Evolutionary conservation across 2,329 filamentous ascomycete genomes (phyloP), one percentile per base, ranked within the genome.

Genomic region (Penicillium thymicola): DNA sequence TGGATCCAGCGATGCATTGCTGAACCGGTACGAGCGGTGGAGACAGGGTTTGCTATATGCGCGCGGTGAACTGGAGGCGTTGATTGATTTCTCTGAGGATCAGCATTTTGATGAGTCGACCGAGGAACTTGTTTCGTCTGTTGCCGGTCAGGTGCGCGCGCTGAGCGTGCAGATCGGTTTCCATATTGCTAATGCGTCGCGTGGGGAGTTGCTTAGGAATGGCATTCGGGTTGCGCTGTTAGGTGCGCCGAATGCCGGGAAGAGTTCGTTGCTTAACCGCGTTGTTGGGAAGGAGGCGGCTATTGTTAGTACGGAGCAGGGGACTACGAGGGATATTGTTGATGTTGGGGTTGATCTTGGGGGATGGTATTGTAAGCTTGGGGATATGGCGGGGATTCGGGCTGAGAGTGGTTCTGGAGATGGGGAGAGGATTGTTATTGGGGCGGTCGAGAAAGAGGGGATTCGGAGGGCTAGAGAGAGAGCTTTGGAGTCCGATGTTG

Each of bases 11-110:
- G 87, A 87, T 23, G 76, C 80, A 0, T 79, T 97, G 13, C 85
- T 90, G 0, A 80, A 81, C 57, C 85, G 86, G 18, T 99, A 99
- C 72, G 92, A 97, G 64, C 67, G 68, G 10, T 99, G 94, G 94
- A 85, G 93, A 27, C 78, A 84, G 61, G 81, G 86, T 62, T 76
- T 99, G 18, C 79, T 97, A 7, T 82, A 88, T 60, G 92, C 92
- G 10, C 85, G 94, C 2, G 94, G 91, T 10, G 92, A 97, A 75
- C 81, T 99, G 38, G 94, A 99, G 75, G 94, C 94, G 0, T 77
- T 99, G 64, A 97, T 99, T 59, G 94, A 99, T 74, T 99, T 99
- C 71, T 89, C 90, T 1, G 94, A 99, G 72, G 94, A 97, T 68
- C 93, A 99, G 75, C 90, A 97, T 76, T 96, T 99, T 68, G 92